Evolutionary conservation across 2,329 filamentous ascomycete genomes (phyloP).

Genomic region (Fusarium goolgardi): DNA sequence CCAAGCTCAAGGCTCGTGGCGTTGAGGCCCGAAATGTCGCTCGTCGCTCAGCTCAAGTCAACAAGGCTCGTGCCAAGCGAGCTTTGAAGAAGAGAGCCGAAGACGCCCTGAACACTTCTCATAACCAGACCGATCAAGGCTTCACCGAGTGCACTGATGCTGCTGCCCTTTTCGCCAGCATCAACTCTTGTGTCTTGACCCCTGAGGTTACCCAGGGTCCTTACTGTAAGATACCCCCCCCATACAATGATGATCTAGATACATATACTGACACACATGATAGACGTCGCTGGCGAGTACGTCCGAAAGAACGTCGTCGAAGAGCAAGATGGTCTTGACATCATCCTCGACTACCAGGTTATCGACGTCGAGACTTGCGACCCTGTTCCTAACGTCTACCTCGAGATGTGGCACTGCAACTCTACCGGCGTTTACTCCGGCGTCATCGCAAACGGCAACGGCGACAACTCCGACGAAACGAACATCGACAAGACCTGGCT

Average conservation of each 20-base stretch:
- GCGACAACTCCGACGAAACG: slow-evolving; percentile 56
- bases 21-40: slow-evolving; percentile 57
- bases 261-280: not conserved
- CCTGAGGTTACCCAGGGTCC: slow-evolving; percentile 65
- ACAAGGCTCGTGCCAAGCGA: slow-evolving; percentile 57
- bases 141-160: slow-evolving; percentile 49
- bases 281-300: slow-evolving; percentile 50
- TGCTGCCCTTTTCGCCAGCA: slow-evolving; percentile 53
- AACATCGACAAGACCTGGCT: slow-evolving; percentile 53
- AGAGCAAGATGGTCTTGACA: slow-evolving; percentile 54
- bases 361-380: slow-evolving; percentile 59
- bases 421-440: slow-evolving; percentile 61
- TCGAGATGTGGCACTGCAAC: slow-evolving; percentile 62
- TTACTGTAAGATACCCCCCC: slow-evolving; percentile 47
- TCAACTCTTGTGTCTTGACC: slow-evolving; percentile 59
- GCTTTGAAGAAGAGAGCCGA: slow-evolving; percentile 50
- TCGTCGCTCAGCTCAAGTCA: slow-evolving; percentile 57
- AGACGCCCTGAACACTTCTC: slow-evolving; percentile 49
- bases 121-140: slow-evolving; percentile 53
- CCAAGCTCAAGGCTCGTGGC: slow-evolving; percentile 60
- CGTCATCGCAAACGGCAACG: slow-evolving; percentile 53
- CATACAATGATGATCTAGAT: not conserved
- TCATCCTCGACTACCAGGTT: slow-evolving; percentile 59
- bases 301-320: slow-evolving; percentile 55
- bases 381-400: slow-evolving; percentile 55